A percentile compares a stretch with the other conserved stretches of the same genome.
Evolutionary conservation across 2,329 filamentous ascomycete genomes (phyloP).

Genomic region (Cladosporium sp.): DNA sequence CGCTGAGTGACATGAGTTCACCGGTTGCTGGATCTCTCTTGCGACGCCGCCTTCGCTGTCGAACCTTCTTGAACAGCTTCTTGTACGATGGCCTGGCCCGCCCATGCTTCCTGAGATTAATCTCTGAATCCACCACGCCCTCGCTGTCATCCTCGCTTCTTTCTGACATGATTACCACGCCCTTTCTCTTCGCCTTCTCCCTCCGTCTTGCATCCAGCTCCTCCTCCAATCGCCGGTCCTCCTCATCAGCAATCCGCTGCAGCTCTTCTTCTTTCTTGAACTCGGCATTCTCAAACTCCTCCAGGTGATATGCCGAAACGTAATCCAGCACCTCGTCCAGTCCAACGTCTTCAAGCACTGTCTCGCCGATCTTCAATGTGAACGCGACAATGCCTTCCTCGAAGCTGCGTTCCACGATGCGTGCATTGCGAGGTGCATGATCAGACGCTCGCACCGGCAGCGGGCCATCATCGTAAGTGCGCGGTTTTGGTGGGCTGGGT

Average conservation of each 20-base stretch:
- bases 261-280: constrained; percentile 28
- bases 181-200: constrained; percentile 20
- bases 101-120: constrained; percentile 18
- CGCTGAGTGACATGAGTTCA: constrained; percentile 25
- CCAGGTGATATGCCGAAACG: constrained; percentile 31
- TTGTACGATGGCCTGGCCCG: constrained; percentile 31
- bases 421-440: constrained; percentile 23
- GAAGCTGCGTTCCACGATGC: constrained; percentile 25
- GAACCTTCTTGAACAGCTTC: constrained; percentile 20
- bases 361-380: constrained; percentile 25
- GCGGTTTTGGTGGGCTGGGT: constrained; percentile 3
- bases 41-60: constrained; percentile 17
- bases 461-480: constrained; percentile 14
- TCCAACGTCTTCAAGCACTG: constrained; percentile 23
- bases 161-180: constrained; percentile 14
- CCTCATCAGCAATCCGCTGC: constrained; percentile 20
- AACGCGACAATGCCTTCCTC: constrained; percentile 21
- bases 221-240: constrained; percentile 16
- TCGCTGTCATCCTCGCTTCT: constrained; percentile 13
- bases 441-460: constrained; percentile 25
- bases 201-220: constrained; percentile 12
- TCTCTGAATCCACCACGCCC: constrained; percentile 4
- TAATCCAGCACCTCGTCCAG: constrained; percentile 31
- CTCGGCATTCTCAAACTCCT: constrained; percentile 29
- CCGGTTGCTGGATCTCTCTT: constrained; percentile 27